A percentile compares a stretch with the other conserved stretches of the same genome.
phyloP scores from a whole-genome alignment of 1,284 basidiomycete species.

The Trametes pubescens region DNA sequence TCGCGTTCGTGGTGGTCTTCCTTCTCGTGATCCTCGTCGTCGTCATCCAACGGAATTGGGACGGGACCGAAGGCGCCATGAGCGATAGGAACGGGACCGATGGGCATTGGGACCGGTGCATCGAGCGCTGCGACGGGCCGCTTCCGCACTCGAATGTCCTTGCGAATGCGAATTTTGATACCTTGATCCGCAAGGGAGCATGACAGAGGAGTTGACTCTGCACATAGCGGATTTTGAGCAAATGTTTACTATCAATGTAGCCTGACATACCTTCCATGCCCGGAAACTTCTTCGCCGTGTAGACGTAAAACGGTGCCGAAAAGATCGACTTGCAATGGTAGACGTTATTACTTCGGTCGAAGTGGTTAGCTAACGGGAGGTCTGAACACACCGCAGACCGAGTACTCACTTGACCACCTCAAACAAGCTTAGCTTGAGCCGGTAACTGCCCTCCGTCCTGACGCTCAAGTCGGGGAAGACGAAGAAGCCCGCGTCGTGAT shows the following conservation, averaged over 20 bases:
- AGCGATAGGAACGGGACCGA: slow-evolving; percentile 32
- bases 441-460: slow-evolving; percentile 87
- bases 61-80: slow-evolving; percentile 40
- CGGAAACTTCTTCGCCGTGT: slow-evolving; percentile 94
- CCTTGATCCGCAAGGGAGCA: slow-evolving; percentile 91
- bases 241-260: not conserved
- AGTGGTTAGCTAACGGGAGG: not conserved
- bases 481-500: slow-evolving; percentile 90
- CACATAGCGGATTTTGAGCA: slow-evolving; percentile 13
- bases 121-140: slow-evolving; percentile 56
- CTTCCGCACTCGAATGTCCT: slow-evolving; percentile 85
- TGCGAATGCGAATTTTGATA: slow-evolving; percentile 91
- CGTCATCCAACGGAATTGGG: slow-evolving; percentile 48
- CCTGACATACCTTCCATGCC: slow-evolving; percentile 83
- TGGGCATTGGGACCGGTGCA: slow-evolving; percentile 36
- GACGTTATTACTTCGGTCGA: slow-evolving; percentile 33
- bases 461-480: slow-evolving; percentile 91
- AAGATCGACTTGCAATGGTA: slow-evolving; percentile 89
- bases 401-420: slow-evolving; percentile 89
- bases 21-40: slow-evolving; percentile 35
- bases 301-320: slow-evolving; percentile 89
- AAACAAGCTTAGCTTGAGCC: slow-evolving; percentile 91
- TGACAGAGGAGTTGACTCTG: slow-evolving; percentile 89
- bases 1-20: slow-evolving; percentile 33
- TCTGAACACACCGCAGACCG: not conserved